Base-by-base conservation (phyloP, 1,284 basidiomycete species). In the Ganoderma lingzhi region DNA sequence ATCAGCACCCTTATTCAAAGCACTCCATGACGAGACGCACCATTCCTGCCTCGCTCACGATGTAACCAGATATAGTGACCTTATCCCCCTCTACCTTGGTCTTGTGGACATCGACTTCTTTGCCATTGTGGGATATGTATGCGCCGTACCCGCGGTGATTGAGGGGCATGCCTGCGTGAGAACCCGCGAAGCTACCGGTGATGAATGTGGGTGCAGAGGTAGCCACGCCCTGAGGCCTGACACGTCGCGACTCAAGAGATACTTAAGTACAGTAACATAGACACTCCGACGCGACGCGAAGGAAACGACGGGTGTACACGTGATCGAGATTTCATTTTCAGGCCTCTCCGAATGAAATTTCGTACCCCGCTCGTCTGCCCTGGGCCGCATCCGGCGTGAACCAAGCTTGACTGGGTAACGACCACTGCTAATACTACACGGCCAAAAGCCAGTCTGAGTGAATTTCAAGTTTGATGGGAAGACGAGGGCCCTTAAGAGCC, bases 21-120 rank as follows among this genome's bases (percentile, higher is more conserved):
- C 1, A n/a, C 10, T 14, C 0, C 14, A 39, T 12, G 30, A 32
- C 5, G 6, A 32, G 4, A 60, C 76, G 58, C 35, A 75, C 76
- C 63, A 73, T 75, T 14, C 75, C 75, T 1, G 66, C 70, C 28
- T 75, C 73, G 45, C 71, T 73, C 1, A 69, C 65, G 15, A 77
- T 63, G 53, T 74, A 76, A 30, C 75, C 75, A 9, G 74, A 75
- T 19, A 74, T 59, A 9, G 59, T 61, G 15, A 68, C 68, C 35
- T 66, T 65, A 23, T 71, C 72, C 42, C 65, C 66, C 58, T 75
- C 74, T 12, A 74, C 66, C 55, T 73, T 71, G 19, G 67, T 64
- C 41, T 63, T 66, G 65, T 70, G 68, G 30, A 63, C 62, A 15
- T 74, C 68, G 8, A 75, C 64, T 32, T 71, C 67, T 39, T 65